phyloP scores from a whole-genome alignment of 805 yeast species.

The Cyberlindnera xishuangbannaensis region DNA sequence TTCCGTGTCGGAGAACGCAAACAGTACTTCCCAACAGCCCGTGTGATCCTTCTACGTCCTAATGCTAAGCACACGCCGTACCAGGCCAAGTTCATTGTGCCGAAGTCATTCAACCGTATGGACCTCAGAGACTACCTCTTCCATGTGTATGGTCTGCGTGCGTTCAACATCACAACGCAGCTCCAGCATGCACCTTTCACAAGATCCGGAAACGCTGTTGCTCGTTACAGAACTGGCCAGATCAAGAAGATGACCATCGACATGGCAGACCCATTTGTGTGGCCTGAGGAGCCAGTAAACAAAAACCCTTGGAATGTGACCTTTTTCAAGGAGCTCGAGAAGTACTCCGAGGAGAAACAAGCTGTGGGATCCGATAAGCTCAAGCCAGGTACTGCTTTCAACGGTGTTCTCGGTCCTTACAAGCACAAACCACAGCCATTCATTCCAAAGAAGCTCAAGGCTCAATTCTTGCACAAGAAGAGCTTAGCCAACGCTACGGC shows the following conservation, averaged over 20 bases:
- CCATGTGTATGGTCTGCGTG: conserved; percentile 86
- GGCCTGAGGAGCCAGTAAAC: conserved; percentile 67
- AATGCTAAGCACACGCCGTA: conserved; percentile 96
- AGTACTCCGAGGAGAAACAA: conserved; percentile 46
- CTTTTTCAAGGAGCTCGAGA: conserved; percentile 41
- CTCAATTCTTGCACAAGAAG: conserved; percentile 42
- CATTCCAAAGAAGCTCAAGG: conserved; percentile 44
- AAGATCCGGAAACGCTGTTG: conserved; percentile 51
- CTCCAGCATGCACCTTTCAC: conserved; percentile 66
- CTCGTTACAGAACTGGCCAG: conserved; percentile 75
- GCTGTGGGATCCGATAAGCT: conserved; percentile 58
- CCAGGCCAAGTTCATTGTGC: conserved; percentile 94
- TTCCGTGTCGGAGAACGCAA: conserved; percentile 74
- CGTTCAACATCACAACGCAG: conserved; percentile 82
- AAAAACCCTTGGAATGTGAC: conserved; percentile 36
- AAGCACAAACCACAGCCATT: conserved; percentile 61
- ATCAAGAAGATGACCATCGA: conserved; percentile 95
- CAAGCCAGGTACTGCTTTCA: conserved; percentile 69
- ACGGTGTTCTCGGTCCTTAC: conserved; percentile 56
- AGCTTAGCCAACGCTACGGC: conserved; percentile 17
- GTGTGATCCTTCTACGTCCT: conserved; percentile 76
- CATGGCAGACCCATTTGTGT: conserved; percentile 90
- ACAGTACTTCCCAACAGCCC: conserved; percentile 80
- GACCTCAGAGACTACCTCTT: conserved; percentile 92
- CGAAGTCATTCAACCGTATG: conserved; percentile 86